Base-by-base conservation (phyloP, 768 basidiomycete species). In the Trichaptum fuscoviolaceum region DNA sequence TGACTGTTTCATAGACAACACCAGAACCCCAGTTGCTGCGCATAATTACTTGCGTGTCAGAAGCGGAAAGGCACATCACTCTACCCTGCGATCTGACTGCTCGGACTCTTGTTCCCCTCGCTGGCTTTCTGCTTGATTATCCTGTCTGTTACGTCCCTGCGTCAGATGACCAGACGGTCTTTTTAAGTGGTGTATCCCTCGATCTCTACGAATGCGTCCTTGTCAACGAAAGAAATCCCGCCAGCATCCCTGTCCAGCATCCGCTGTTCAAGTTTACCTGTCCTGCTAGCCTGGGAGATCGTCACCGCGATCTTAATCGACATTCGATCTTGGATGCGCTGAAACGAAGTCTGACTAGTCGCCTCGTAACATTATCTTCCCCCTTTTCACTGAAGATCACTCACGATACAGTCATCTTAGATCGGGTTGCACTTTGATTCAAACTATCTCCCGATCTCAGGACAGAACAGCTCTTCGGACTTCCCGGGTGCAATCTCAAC, bases 91-190 rank as follows among this genome's bases (percentile, higher is more conserved):
- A 64, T 26, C 69, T 78, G 17, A 62, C 76, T 5, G 68, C 73
- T 62, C 71, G 66, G 25, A 71, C 65, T 10, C 73, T 78, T 1
- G 75, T 90, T 57, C 83, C 88, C 17, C 77, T 90, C 5, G 85
- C 88, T 4, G 88, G 81, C 0, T 67, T 87, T 8, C 72, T 89
- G 26, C 81, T 89, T 35, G 87, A 87, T 66, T 90, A 89, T 69
- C 84, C 84, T 9, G 81, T 88, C 9, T 81, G 80, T n/a, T 83
- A 82, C 62, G 80, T 82, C 25, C 87, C 87, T 63, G 67, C 63
- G 17, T 67, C 70, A 0, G 61, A 72, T 5, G 68, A 69, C 0
- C 74, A 77, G 64, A 72, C 70, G 8, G 66, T 73, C 20, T 85
- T 83, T 70, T 79, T 89, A n/a, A 75, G 75, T 60, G 72, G 81